Evolutionary conservation across 768 basidiomycete species (phyloP).

Genomic region (Naganishia onofrii): DNA sequence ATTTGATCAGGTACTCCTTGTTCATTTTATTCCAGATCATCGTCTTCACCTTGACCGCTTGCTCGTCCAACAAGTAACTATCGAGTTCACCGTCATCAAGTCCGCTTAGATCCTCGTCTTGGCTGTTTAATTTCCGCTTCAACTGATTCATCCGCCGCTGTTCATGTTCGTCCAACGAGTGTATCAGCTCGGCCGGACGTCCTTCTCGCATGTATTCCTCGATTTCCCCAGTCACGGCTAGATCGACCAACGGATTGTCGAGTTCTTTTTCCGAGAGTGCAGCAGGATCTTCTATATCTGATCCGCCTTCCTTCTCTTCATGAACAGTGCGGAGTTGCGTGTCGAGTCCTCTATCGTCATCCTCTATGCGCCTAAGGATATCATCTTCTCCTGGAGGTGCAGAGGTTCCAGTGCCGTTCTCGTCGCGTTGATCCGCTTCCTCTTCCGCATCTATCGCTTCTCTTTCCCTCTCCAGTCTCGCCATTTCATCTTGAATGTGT

Average conservation of each 20-base stretch:
- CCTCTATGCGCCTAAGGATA: slow-evolving; percentile 8
- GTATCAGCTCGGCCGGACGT: slow-evolving; percentile 10
- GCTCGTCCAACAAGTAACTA: slow-evolving; percentile 67
- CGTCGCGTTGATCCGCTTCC: not conserved
- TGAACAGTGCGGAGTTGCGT: slow-evolving; percentile 10
- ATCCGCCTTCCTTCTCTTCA: slow-evolving; percentile 14
- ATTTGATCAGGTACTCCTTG: slow-evolving; percentile 79
- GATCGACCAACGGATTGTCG: slow-evolving; percentile 63
- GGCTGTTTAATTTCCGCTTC: slow-evolving; percentile 34
- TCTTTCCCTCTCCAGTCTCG: slow-evolving; percentile 10
- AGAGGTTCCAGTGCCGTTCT: not conserved
- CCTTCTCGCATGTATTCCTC: slow-evolving; percentile 63
- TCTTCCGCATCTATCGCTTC: slow-evolving; percentile 14
- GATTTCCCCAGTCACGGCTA: slow-evolving; percentile 65
- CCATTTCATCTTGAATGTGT: slow-evolving; percentile 13
- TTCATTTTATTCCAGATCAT: slow-evolving; percentile 93
- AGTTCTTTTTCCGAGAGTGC: slow-evolving; percentile 56
- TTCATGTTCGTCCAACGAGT: slow-evolving; percentile 16
- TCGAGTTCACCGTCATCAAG: slow-evolving; percentile 91
- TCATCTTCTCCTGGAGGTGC: not conserved
- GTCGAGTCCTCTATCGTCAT: slow-evolving; percentile 15
- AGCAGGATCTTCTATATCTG: slow-evolving; percentile 8
- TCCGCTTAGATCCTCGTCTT: slow-evolving; percentile 59
- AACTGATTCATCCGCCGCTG: slow-evolving; percentile 14
- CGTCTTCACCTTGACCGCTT: slow-evolving; percentile 80